phyloP scores from a whole-genome alignment of 2,329 filamentous ascomycete species.

The Zymoseptoria passerinii region DNA sequence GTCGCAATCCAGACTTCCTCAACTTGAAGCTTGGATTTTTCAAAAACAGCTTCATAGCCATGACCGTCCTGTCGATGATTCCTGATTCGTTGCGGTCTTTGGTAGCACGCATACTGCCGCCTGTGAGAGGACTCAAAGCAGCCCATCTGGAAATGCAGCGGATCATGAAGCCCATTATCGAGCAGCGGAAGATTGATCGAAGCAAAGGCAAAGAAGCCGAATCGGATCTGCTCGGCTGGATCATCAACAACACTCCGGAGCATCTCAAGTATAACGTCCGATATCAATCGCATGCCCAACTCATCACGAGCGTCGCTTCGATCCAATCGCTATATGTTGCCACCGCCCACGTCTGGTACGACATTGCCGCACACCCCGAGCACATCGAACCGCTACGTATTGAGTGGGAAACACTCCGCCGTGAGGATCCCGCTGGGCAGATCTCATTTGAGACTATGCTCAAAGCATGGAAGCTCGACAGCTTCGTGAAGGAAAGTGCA shows the following conservation, averaged over 20 bases:
- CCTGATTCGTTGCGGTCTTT: background rate
- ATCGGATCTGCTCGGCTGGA: slow-evolving; percentile 1
- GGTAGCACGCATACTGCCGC: background rate
- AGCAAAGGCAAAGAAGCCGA: background rate
- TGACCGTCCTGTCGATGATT: background rate
- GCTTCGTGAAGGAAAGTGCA: slow-evolving; percentile 1
- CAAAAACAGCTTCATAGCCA: slow-evolving; percentile 3
- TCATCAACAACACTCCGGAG: slow-evolving; percentile 1
- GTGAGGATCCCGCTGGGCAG: background rate
- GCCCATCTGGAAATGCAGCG: background rate
- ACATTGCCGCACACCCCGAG: slow-evolving; percentile 1
- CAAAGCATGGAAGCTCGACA: background rate
- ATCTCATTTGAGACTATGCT: background rate
- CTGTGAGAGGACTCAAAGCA: background rate
- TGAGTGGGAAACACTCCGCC: background rate
- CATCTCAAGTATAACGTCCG: slow-evolving; percentile 1
- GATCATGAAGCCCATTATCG: background rate
- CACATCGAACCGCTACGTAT: background rate
- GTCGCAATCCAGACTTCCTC: slow-evolving; percentile 1
- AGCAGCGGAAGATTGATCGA: background rate
- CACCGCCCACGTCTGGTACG: background rate
- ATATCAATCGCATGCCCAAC: slow-evolving; percentile 1
- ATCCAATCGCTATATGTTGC: slow-evolving; percentile 1
- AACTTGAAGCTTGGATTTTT: slow-evolving; percentile 1
- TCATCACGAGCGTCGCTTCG: slow-evolving; percentile 1